phyloP scores from a whole-genome alignment of 2,329 filamentous ascomycete species.

The Sporothrix curviconia region DNA sequence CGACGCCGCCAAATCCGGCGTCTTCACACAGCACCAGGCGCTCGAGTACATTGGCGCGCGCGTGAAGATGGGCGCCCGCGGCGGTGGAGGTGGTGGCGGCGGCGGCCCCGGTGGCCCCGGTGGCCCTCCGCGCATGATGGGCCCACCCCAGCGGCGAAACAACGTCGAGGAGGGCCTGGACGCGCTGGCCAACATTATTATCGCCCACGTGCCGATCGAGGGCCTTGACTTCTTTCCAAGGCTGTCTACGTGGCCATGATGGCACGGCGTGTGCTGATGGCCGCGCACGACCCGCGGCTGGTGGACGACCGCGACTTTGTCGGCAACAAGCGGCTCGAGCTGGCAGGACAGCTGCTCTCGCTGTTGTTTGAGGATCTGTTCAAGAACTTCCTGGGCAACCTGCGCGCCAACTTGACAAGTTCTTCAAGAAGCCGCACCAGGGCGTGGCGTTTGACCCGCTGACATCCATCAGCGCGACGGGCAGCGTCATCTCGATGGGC shows the following conservation, averaged over 20 bases:
- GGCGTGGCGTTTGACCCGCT: conserved; percentile 83
- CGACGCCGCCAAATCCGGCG: conserved; percentile 72
- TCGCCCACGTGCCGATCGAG: conserved; percentile 88
- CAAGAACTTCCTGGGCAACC: conserved; percentile 84
- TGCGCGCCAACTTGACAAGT: conserved; percentile 92
- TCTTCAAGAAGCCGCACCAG: conserved; percentile 86
- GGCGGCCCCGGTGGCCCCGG: conserved; percentile 5
- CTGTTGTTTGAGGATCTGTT: conserved; percentile 96
- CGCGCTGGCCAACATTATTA: conserved; percentile 83
- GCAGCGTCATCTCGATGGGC: conserved; percentile 80
- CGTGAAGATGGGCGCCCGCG: conserved; percentile 76
- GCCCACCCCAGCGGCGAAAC: conserved; percentile 59
- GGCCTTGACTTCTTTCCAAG: conserved; percentile 93
- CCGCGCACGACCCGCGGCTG: conserved; percentile 77
- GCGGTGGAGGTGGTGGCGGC: conserved; percentile 27
- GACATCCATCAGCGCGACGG: conserved; percentile 75
- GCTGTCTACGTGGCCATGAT: conserved; percentile 95
- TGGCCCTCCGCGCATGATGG: conserved; percentile 43
- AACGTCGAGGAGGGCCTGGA: conserved; percentile 89
- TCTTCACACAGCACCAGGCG: conserved; percentile 92
- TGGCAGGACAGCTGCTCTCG: conserved; percentile 90
- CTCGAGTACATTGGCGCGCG: conserved; percentile 83
- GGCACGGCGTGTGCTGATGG: conserved; percentile 93
- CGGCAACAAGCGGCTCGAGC: conserved; percentile 90
- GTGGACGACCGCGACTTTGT: conserved; percentile 97